phyloP scores from a whole-genome alignment of 208 protist species.

The Chromosphaera perkinsii region DNA sequence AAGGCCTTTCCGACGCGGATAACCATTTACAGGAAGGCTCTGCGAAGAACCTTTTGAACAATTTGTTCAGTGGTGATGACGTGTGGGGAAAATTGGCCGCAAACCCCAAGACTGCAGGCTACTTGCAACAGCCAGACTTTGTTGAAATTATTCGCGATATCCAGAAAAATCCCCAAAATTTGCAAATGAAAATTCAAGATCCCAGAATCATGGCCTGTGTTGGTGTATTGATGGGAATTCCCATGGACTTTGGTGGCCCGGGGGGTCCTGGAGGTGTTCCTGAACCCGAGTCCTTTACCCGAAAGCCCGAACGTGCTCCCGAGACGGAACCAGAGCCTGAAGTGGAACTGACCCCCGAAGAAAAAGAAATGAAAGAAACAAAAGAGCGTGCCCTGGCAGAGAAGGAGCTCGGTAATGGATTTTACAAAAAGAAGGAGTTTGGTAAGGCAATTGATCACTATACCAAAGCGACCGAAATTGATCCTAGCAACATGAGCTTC shows the following conservation, averaged over 20 bases:
- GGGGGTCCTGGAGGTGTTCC: constrained; percentile 4
- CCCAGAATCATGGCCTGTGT: neutral
- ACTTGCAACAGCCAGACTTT: no score
- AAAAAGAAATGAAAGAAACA: neutral
- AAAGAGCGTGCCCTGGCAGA: constrained; percentile 12
- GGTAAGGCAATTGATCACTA: constrained; percentile 63
- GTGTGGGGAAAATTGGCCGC: neutral
- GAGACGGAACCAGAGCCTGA: neutral
- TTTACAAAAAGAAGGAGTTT: constrained; percentile 86
- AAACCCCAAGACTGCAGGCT: constrained; percentile 4
- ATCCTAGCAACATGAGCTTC: constrained; percentile 46
- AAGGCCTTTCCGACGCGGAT: constrained; percentile 1
- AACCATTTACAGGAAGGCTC: neutral
- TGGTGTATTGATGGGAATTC: constrained; percentile 1
- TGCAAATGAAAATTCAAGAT: neutral
- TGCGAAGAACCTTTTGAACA: neutral
- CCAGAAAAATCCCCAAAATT: neutral
- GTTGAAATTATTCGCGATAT: neutral
- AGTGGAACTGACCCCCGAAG: constrained; percentile 2
- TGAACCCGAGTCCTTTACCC: neutral
- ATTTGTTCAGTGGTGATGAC: neutral
- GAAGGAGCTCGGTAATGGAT: constrained; percentile 70
- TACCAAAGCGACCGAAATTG: constrained; percentile 43
- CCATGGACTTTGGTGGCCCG: no score
- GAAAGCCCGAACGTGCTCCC: neutral